Evolutionary conservation across 2,329 filamentous ascomycete species (phyloP), one percentile per base, ranked within the genome.

Genomic region (Hirsutella minnesotensis): DNA sequence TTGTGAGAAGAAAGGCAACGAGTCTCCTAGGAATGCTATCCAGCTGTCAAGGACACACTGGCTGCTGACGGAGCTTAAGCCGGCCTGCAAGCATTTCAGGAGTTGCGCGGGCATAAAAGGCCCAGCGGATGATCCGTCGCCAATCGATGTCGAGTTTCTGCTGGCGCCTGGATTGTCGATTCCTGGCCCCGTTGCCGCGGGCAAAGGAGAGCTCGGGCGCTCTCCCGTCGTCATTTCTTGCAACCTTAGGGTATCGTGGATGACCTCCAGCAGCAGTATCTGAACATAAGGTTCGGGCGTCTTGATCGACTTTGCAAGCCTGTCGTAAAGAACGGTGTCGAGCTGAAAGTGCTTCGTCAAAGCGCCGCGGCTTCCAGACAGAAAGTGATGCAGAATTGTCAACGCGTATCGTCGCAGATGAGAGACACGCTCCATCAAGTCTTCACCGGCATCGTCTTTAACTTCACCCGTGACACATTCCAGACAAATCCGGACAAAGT

Each of bases 31-130:
- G 51, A 98, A 89, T 24, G 77, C 72, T 9, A 95, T 80, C 94
- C 94, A 98, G 57, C 86, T 89, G 53, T 96, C 89, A 30, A 98
- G 68, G 5, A 94, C 81, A 9, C 79, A 70, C 5, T 86, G 79
- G 51, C 86, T 89, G 42, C 71, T 79, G 3, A 73, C 59, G 3
- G 87, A 85, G 43, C 83, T 79, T 40, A 98, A 81, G 0, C 88
- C 92, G 38, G 80, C 77, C 47, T 87, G 81, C 12, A 98, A 70
- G 56, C 86, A 94, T 48, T 85, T 82, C n/a, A 92, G 73, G n/a
- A 98, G 64, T 30, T 81, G 68, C 15, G 77, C 66, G 3, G 84
- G 79, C 18, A 86, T 84, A 3, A 81, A 40, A 15, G 50, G 48
- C 4, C 46, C 42, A 9, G 44, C 40, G 3, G 51, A 48, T 18